phyloP scores from a whole-genome alignment of 805 yeast species.

The Pichia eremophila region DNA sequence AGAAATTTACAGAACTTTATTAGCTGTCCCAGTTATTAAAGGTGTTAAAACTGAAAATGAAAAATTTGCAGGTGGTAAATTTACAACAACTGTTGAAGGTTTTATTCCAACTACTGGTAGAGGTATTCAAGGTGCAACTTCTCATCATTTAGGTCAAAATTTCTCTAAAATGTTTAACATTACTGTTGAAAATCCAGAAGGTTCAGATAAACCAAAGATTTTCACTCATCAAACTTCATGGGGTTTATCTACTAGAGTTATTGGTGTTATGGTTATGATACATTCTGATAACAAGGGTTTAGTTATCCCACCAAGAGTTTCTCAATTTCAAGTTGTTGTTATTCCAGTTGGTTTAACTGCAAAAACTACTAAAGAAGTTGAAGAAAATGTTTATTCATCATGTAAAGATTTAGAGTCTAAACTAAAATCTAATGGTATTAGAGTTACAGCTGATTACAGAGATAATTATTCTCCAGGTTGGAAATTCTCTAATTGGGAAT shows the following conservation, averaged over 20 bases:
- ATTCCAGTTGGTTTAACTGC: constrained; percentile 93
- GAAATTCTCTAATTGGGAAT: constrained; percentile 96
- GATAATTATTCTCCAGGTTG: constrained; percentile 96
- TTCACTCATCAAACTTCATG: constrained; percentile 95
- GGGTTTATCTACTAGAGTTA: constrained; percentile 97
- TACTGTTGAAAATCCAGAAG: constrained; percentile 91
- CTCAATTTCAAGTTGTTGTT: constrained; percentile 84
- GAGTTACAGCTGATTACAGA: constrained; percentile 81
- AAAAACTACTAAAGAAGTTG: constrained; percentile 71
- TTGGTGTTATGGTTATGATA: constrained; percentile 99
- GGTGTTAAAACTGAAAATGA: constrained; percentile 96
- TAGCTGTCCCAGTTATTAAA: constrained; percentile 95
- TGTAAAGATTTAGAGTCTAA: constrained; percentile 60
- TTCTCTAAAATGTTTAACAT: constrained; percentile 98
- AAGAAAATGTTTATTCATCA: constrained; percentile 57
- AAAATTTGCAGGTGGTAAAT: constrained; percentile 96
- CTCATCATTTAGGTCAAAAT: constrained; percentile 96
- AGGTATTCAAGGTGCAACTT: constrained; percentile 99
- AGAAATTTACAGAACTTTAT: constrained; percentile 75
- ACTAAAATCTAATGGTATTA: constrained; percentile 52
- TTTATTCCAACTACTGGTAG: constrained; percentile 97
- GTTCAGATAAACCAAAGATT: constrained; percentile 74
- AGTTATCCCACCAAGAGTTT: constrained; percentile 94
- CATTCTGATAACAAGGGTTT: constrained; percentile 98
- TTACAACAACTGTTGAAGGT: constrained; percentile 94